Conservation (phyloP, 116 monocot species). For the Posidonia oceanica region DNA sequence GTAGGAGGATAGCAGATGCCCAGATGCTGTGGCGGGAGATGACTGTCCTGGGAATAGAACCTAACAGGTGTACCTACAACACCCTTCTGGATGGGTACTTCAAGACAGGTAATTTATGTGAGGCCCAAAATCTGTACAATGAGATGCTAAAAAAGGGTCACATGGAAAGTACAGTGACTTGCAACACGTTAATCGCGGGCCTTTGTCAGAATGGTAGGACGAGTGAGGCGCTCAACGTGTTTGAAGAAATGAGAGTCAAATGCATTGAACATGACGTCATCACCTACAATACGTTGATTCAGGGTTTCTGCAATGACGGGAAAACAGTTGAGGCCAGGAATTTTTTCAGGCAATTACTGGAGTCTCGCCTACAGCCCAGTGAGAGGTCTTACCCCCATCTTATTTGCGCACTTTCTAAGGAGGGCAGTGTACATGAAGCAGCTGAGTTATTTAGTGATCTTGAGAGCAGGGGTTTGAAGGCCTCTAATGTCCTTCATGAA, state of each 20-base stretch:
- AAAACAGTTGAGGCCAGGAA: conserved; percentile 17
- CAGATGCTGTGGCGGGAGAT: conserved; percentile 41
- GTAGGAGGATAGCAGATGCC: conserved; percentile 31
- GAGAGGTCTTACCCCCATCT: conserved; percentile 38
- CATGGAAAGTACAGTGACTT: conserved; percentile 32
- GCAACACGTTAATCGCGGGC: conserved; percentile 51
- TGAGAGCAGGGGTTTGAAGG: conserved; percentile 33
- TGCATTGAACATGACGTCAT: conserved; percentile 33
- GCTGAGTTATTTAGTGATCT: conserved; percentile 31
- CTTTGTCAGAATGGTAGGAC: conserved; percentile 33
- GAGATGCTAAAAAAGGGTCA: conserved; percentile 40
- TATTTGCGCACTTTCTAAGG: conserved; percentile 25
- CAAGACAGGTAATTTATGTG: conserved; percentile 29
- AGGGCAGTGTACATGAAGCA: conserved; percentile 28
- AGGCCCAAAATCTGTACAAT: conserved; percentile 30
- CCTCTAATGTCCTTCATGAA: conserved; percentile 29
- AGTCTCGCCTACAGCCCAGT: conserved; percentile 22
- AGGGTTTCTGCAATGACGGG: conserved; percentile 44
- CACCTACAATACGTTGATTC: conserved; percentile 63
- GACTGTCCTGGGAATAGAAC: conserved; percentile 24
- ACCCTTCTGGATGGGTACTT: conserved; percentile 34
- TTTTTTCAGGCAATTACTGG: conserved; percentile 23
- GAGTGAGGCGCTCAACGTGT: conserved; percentile 29
- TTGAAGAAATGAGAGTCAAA: conserved; percentile 30
- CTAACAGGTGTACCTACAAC: conserved; percentile 38